Evolutionary conservation across 1,284 basidiomycete species (phyloP).

Genomic region (Thecaphora frezii): DNA sequence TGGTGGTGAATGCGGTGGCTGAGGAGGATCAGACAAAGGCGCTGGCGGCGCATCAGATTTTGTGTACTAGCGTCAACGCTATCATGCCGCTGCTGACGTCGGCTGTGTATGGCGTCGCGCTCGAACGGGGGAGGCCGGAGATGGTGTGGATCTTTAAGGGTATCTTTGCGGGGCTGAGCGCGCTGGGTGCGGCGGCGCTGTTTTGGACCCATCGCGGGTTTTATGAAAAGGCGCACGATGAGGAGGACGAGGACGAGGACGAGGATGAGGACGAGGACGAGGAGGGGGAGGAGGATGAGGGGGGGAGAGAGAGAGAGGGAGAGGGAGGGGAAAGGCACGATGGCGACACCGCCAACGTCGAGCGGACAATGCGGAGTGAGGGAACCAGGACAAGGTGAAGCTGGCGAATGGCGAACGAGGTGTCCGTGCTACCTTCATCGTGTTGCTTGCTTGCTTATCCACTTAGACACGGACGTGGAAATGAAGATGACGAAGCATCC

Average conservation of each 20-base stretch:
- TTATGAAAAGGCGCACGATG: conserved; percentile 33
- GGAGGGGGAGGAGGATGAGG: not conserved
- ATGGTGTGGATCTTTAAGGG: conserved; percentile 48
- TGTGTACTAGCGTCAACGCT: conserved; percentile 41
- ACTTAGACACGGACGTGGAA: no score
- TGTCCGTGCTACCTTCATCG: no score
- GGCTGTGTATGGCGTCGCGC: conserved; percentile 39
- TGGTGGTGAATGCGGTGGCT: conserved; percentile 44
- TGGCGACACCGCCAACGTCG: no score
- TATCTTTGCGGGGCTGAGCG: conserved; percentile 21
- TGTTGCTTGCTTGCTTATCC: no score
- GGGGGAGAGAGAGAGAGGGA: conserved; percentile 5
- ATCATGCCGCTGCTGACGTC: conserved; percentile 42
- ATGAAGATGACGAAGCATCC: no score
- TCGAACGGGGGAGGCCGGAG: conserved; percentile 35
- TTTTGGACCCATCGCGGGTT: conserved; percentile 37
- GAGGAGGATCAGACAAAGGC: conserved; percentile 43
- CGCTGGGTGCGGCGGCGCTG: conserved; percentile 21
- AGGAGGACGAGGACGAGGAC: conserved; percentile 11
- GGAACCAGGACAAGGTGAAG: no score
- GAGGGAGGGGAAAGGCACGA: no score
- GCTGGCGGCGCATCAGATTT: conserved; percentile 45
- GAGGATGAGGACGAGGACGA: conserved; percentile 9
- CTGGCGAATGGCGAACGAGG: no score
- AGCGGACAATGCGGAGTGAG: no score